These are phyloP conservation scores for Fusarium humuli DNA, from an alignment of 2,329 filamentous ascomycete genomes.

Conservation along the genomic window DNA sequence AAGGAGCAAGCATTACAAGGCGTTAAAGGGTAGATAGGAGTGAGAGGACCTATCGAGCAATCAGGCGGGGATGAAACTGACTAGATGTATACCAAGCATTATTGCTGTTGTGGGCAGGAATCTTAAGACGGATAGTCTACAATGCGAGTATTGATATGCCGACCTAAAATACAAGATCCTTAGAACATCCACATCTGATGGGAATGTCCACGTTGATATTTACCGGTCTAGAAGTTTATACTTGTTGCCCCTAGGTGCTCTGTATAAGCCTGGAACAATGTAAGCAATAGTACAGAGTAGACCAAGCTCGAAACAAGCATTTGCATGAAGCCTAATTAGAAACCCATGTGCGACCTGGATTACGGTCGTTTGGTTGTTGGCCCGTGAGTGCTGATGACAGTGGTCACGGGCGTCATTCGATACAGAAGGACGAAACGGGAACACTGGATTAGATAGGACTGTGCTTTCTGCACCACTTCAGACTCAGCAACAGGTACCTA, in stretches of 20 bases:
- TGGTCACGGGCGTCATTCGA: conserved; percentile 14
- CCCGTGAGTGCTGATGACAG: not conserved
- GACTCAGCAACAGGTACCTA: not conserved
- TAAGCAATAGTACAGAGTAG: not conserved
- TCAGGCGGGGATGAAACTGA: conserved; percentile 1
- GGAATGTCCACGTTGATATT: not conserved
- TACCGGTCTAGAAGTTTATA: not conserved
- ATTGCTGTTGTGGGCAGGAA: not conserved
- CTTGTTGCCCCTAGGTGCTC: not conserved
- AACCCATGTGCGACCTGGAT: not conserved
- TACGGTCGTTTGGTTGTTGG: not conserved
- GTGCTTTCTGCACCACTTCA: not conserved
- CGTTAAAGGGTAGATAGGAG: conserved; percentile 28
- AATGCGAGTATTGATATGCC: not conserved
- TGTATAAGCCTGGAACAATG: too few relatives aligned
- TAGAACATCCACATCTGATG: not conserved
- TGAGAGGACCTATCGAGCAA: not conserved
- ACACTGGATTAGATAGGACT: conserved; percentile 25
- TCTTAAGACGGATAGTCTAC: conserved; percentile 23
- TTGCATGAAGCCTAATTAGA: not conserved
- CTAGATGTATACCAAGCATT: conserved; percentile 1
- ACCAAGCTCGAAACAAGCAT: not conserved
- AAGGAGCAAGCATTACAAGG: conserved; percentile 28
- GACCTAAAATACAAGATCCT: not conserved
- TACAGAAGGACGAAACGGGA: not conserved